A percentile compares a stretch with the other conserved stretches of the same genome.
phyloP scores from a whole-genome alignment of 495 filamentous ascomycete species.

The Trichoderma gamsii region DNA sequence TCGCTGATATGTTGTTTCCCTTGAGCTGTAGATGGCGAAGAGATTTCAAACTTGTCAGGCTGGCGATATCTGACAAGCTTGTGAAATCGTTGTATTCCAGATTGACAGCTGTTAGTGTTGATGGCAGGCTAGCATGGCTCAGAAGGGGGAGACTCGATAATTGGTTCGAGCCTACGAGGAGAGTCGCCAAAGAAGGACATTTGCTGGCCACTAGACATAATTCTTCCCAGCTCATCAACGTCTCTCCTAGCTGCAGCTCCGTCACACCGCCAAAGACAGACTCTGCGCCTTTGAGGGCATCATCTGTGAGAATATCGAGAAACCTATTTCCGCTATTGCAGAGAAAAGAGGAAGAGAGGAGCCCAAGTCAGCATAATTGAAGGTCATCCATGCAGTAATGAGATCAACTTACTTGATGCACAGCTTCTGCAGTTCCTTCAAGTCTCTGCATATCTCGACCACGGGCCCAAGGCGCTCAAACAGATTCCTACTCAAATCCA shows the following conservation, averaged over 20 bases:
- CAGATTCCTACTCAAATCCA: conserved; percentile 83
- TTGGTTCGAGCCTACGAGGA: conserved; percentile 47
- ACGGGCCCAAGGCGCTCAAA: conserved; percentile 62
- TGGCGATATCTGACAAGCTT: conserved; percentile 50
- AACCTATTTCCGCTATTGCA: conserved; percentile 70
- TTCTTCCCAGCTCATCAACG: conserved; percentile 65
- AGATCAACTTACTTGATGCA: conserved; percentile 58
- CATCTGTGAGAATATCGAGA: conserved; percentile 33
- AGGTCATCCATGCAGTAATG: neutral
- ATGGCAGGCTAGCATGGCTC: conserved; percentile 41
- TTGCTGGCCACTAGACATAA: conserved; percentile 43
- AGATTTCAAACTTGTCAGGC: conserved; percentile 50
- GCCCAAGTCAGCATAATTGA: neutral
- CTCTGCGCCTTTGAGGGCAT: conserved; percentile 28
- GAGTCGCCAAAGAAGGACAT: conserved; percentile 55
- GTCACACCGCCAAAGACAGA: conserved; percentile 50
- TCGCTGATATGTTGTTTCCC: conserved; percentile 44
- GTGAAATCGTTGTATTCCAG: conserved; percentile 73
- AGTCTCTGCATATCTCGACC: conserved; percentile 58
- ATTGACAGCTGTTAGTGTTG: conserved; percentile 50
- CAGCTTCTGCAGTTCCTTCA: conserved; percentile 57
- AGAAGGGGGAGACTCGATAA: conserved; percentile 35
- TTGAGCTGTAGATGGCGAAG: conserved; percentile 59
- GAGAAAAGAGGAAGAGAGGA: neutral
- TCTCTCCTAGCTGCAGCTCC: conserved; percentile 68